phyloP scores from a whole-genome alignment of 2,329 filamentous ascomycete species.

The Fusarium udum region DNA sequence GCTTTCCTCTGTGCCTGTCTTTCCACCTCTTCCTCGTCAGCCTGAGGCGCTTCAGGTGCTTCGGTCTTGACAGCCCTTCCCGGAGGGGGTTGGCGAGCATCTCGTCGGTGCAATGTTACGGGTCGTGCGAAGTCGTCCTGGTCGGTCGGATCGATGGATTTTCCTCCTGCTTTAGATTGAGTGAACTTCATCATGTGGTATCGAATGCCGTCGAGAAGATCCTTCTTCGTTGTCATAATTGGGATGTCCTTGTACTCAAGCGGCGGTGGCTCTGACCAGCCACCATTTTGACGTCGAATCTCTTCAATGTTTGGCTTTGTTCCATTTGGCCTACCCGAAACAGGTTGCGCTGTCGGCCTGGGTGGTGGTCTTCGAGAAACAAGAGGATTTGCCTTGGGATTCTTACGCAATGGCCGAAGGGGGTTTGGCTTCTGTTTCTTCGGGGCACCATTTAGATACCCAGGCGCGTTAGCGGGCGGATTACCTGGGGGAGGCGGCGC shows the following conservation, averaged over 20 bases:
- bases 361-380: slow-evolving; percentile 61
- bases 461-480: slow-evolving; percentile 42
- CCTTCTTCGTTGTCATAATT: slow-evolving; percentile 84
- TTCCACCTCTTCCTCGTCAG: slow-evolving; percentile 69
- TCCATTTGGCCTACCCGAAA: slow-evolving; percentile 41
- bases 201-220: slow-evolving; percentile 80
- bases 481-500: slow-evolving; percentile 49
- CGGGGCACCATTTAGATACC: slow-evolving; percentile 47
- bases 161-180: slow-evolving; percentile 65
- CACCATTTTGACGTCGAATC: slow-evolving; percentile 59
- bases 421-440: slow-evolving; percentile 48
- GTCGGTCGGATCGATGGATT: slow-evolving; percentile 73
- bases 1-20: slow-evolving; percentile 75
- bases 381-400: slow-evolving; percentile 67
- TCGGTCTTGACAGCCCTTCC: slow-evolving; percentile 72
- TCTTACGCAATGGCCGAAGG: slow-evolving; percentile 53
- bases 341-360: slow-evolving; percentile 39
- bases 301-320: slow-evolving; percentile 52
- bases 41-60: slow-evolving; percentile 51
- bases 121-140: slow-evolving; percentile 87
- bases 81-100: slow-evolving; percentile 76
- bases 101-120: slow-evolving; percentile 87
- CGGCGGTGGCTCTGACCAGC: slow-evolving; percentile 66
- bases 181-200: slow-evolving; percentile 87
- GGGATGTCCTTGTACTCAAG: slow-evolving; percentile 66